A percentile compares a stretch with the other conserved stretches of the same genome.
Conservation (phyloP, 2,329 filamentous ascomycete species). For the Xylaria sp. region DNA sequence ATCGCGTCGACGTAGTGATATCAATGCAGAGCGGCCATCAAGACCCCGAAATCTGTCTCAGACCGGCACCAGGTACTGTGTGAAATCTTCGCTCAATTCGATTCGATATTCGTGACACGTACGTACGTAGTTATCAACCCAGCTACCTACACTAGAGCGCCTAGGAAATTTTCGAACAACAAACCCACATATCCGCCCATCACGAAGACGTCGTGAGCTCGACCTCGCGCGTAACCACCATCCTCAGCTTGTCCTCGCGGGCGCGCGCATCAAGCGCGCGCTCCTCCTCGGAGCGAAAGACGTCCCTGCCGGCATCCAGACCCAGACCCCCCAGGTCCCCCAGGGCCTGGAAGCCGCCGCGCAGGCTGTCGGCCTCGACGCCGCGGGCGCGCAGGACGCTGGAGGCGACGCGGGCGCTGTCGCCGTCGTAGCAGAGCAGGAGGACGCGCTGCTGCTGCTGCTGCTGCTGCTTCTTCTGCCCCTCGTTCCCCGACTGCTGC, state of each 20-base stretch:
- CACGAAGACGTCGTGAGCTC: constrained; percentile 14
- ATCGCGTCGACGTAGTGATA: too few relatives aligned
- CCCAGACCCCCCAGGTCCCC: too few relatives aligned
- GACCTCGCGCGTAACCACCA: constrained; percentile 11
- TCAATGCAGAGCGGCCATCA: too few relatives aligned
- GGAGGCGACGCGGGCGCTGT: constrained; percentile 56
- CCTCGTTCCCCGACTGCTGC: too few relatives aligned
- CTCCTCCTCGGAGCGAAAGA: neutral
- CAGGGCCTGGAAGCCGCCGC: constrained; percentile 41
- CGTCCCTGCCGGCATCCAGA: constrained; percentile 5
- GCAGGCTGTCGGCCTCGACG: constrained; percentile 49
- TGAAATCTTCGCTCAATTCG: too few relatives aligned
- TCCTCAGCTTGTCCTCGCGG: constrained; percentile 4
- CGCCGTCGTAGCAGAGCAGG: constrained; percentile 57
- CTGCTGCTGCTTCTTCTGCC: too few relatives aligned
- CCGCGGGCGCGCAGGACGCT: constrained; percentile 56
- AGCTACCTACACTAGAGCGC: neutral
- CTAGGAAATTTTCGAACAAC: too few relatives aligned
- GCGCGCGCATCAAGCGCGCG: neutral
- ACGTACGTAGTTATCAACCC: neutral
- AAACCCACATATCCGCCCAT: neutral
- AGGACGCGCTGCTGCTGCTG: constrained; percentile 48
- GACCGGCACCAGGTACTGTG: too few relatives aligned
- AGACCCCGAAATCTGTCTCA: too few relatives aligned
- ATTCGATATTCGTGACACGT: neutral